Conservation (phyloP, 148 eudicot species). For the Talinum fruticosum region DNA sequence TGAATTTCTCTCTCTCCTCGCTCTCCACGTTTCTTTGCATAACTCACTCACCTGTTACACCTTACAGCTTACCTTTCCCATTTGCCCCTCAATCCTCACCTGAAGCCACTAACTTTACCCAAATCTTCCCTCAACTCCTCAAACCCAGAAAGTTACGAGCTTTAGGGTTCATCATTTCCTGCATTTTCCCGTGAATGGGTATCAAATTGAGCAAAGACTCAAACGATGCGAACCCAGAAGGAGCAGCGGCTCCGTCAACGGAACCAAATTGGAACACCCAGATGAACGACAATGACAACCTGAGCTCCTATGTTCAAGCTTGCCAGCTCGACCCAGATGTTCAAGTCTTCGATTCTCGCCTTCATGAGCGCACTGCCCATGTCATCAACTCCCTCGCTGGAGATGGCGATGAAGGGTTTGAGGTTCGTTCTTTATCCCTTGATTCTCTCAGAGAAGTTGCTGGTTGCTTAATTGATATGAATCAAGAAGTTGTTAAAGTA, state of each 20-base stretch:
- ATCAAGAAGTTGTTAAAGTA: slow-evolving; percentile 64
- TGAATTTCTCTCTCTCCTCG: neutral
- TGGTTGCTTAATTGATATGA: slow-evolving; percentile 56
- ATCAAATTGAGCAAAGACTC: slow-evolving; percentile 22
- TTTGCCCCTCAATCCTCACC: neutral
- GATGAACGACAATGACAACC: slow-evolving; percentile 34
- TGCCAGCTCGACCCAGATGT: slow-evolving; percentile 62
- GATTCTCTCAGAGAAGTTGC: slow-evolving; percentile 60
- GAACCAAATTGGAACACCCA: slow-evolving; percentile 22
- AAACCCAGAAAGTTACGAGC: neutral
- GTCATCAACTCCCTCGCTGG: slow-evolving; percentile 52
- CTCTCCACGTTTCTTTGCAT: neutral
- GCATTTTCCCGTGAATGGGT: slow-evolving; percentile 21
- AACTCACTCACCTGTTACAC: neutral
- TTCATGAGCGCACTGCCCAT: slow-evolving; percentile 49
- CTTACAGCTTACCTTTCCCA: neutral
- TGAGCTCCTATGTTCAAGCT: slow-evolving; percentile 57
- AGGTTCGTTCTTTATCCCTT: slow-evolving; percentile 52
- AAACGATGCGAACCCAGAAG: slow-evolving; percentile 13
- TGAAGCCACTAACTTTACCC: neutral
- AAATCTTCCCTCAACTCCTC: slow-evolving; percentile 13
- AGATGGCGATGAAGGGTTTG: slow-evolving; percentile 28
- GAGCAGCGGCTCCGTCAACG: slow-evolving; percentile 5
- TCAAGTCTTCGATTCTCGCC: slow-evolving; percentile 52
- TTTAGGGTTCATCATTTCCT: slow-evolving; percentile 1